These are phyloP conservation scores for Petunia hybrid DNA, from an alignment of 305 asterid genomes.

Conservation along the genomic window DNA sequence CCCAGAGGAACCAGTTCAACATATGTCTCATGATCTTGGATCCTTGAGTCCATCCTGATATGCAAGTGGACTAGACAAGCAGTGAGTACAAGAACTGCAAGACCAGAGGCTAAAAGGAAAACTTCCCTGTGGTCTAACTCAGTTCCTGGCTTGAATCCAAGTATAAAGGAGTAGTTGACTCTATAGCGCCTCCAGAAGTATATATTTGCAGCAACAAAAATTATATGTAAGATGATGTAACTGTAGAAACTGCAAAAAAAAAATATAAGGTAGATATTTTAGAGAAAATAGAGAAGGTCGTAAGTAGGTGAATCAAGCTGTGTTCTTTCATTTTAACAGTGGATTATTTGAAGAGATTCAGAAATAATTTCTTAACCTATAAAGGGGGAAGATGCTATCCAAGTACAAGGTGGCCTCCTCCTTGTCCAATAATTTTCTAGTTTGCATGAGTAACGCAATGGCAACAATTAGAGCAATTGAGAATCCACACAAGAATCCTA, in stretches of 20 bases:
- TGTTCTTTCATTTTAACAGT: not conserved
- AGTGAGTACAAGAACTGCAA: conserved; percentile 64
- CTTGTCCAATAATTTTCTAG: conserved; percentile 52
- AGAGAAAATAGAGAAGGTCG: not conserved
- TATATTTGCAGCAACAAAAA: conserved; percentile 67
- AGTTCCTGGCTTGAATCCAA: conserved; percentile 77
- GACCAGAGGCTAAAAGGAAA: conserved; percentile 68
- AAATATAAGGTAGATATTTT: not conserved
- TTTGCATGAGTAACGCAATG: conserved; percentile 53
- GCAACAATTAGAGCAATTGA: conserved; percentile 69
- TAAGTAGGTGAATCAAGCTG: conserved; percentile 14
- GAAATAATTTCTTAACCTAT: conserved; percentile 51
- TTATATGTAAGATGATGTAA: conserved; percentile 70
- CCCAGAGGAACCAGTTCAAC: conserved; percentile 75
- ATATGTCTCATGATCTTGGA: conserved; percentile 50
- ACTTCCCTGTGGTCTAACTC: conserved; percentile 75
- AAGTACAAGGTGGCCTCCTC: conserved; percentile 57
- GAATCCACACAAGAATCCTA: conserved; percentile 85
- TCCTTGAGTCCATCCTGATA: conserved; percentile 60
- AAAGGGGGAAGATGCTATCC: conserved; percentile 72
- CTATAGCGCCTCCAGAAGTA: conserved; percentile 76
- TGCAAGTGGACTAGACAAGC: conserved; percentile 68
- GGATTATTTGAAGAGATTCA: not conserved
- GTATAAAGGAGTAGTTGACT: conserved; percentile 78
- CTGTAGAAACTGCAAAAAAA: conserved; percentile 64